phyloP scores from a whole-genome alignment of 1,139 yeast species.

The Pichia sp. region DNA sequence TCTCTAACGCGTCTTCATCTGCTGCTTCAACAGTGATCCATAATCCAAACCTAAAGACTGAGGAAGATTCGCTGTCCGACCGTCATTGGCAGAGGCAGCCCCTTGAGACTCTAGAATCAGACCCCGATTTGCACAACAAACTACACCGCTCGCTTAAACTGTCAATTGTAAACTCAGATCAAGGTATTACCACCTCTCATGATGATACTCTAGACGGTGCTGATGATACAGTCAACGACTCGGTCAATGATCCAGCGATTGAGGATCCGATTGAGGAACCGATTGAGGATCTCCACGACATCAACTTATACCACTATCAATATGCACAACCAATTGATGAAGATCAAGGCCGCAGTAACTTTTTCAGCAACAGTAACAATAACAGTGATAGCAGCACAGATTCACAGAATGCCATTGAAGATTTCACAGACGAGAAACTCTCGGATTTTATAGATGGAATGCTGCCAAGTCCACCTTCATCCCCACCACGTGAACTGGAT shows the following conservation, averaged over 20 bases:
- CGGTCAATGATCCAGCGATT: not conserved
- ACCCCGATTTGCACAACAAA: slow-evolving; percentile 12
- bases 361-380: too few relatives aligned
- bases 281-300: too few relatives aligned
- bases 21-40: slow-evolving; percentile 26
- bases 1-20: slow-evolving; percentile 20
- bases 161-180: slow-evolving; percentile 5
- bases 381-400: slow-evolving; percentile 1
- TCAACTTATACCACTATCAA: too few relatives aligned
- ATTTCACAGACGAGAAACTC: slow-evolving; percentile 10
- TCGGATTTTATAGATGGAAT: slow-evolving; percentile 26
- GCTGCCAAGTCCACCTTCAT: slow-evolving; percentile 62
- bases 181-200: slow-evolving; percentile 1
- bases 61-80: not conserved
- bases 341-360: too few relatives aligned
- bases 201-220: slow-evolving; percentile 1
- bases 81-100: slow-evolving; percentile 2
- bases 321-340: too few relatives aligned
- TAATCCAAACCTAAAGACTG: slow-evolving; percentile 13
- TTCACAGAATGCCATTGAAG: slow-evolving; percentile 5
- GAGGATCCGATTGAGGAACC: too few relatives aligned
- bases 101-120: slow-evolving; percentile 16
- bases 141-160: slow-evolving; percentile 8
- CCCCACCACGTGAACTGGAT: slow-evolving; percentile 77
- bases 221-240: not conserved